Percentiles rank a stretch among this genome's conserved stretches.
phyloP scores from a whole-genome alignment of 331 rosid species.

The Rosa hybrid region DNA sequence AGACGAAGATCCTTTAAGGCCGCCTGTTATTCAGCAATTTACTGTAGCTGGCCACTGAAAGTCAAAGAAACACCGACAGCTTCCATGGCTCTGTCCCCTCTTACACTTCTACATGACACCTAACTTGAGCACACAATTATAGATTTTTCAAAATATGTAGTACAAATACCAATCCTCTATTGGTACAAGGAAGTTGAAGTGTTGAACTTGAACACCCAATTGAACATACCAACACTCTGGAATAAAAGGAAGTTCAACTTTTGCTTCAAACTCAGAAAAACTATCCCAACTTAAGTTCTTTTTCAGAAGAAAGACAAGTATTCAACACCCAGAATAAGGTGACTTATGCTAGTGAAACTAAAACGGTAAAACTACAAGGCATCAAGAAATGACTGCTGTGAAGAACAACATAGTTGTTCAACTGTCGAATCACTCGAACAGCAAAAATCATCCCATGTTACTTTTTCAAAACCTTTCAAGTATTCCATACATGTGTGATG shows the following conservation, averaged over 20 bases:
- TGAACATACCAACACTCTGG: not conserved
- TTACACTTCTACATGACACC: not conserved
- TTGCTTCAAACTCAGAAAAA: not conserved
- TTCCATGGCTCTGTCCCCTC: not conserved
- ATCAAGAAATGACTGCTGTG: not conserved
- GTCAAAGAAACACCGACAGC: not conserved
- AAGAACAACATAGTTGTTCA: not conserved
- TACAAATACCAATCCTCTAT: not conserved
- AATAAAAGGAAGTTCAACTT: not conserved
- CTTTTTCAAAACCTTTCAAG: not conserved
- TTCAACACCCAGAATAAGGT: not conserved
- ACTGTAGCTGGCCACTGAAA: slow-evolving; percentile 1
- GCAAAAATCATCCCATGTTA: not conserved
- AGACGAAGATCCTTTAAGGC: not conserved
- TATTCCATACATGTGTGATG: not conserved
- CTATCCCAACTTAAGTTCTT: not conserved
- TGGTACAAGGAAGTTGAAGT: not conserved
- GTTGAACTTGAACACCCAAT: not conserved
- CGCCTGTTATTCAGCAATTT: not conserved
- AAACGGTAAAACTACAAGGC: not conserved
- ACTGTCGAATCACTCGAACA: not conserved
- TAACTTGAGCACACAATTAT: not conserved
- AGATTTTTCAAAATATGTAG: not conserved
- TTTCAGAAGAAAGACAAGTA: not conserved
- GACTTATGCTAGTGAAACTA: not conserved